Evolutionary conservation across 352 stramenopile genomes (phyloP), one percentile per base, ranked within the genome.

Genomic region (Phytophthora quininea): DNA sequence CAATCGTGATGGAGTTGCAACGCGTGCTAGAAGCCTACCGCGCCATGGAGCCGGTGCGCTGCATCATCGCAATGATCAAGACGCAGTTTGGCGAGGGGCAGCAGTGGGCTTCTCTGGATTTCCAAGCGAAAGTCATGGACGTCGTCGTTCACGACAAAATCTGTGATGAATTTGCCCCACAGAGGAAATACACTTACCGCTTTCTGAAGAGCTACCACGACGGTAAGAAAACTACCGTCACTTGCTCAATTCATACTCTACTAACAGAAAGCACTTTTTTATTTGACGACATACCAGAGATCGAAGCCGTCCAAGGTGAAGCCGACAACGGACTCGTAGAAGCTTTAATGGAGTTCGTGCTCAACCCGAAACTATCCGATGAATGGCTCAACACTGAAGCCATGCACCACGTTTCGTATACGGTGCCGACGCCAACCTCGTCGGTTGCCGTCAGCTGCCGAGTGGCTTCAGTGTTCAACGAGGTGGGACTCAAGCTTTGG

Each of bases 401-500:
- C 42, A 86, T 91, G 81, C 84, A 95, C 51, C 74, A 95, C 60
- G 81, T 92, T 29, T 90, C 84, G 5, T 95, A 84, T 59, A 78
- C 72, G 0, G 62, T 93, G 14, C 71, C 71, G 1, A 61, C 46
- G 3, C 15, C 58, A 12, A 42, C 58, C 6, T 35, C 52, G 11
- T 59, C 42, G 14, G 14, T 66, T 32, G 73, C 86, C 15, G 76
- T 95, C 45, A 92, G 84, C 29, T 93, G 84, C 62, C 82, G 87
- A 42, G 87, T 95, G 35, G 86, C 87, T 3, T 90, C 84, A 0
- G 76, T 92, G 47, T 86, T 91, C 48, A 95, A 95, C 52, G 87
- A 95, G 5, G 87, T 95, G 12, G 87, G 87, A 3, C 76, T 95
- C 24, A 93, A 91, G 63, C 78, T 95, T 38, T 95, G 87, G 87